Evolutionary conservation across 2,329 filamentous ascomycete genomes (phyloP), one percentile per base, ranked within the genome.

Genomic region (Ophiostoma ulmi): DNA sequence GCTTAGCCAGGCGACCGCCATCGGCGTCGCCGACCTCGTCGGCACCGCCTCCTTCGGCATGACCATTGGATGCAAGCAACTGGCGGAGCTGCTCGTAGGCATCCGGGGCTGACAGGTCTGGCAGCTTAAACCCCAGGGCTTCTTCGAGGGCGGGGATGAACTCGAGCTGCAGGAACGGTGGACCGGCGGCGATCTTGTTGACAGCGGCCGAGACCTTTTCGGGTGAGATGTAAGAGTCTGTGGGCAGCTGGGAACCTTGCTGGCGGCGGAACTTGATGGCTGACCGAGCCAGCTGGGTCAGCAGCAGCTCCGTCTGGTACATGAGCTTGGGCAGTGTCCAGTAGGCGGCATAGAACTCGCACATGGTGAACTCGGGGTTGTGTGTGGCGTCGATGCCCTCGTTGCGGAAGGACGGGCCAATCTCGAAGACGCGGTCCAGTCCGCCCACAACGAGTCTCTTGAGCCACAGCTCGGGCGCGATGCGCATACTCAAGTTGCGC

Each of bases 341-440:
- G 76, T 94, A 96, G 2, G 94, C 90, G 73, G 91, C 90, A 80
- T 99, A 99, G 81, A 97, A 98, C 80, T 99, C 95, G 83, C 94
- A 98, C 72, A 92, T 98, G 64, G 92, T 95, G 80, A 98, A 99
- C 78, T 99, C 95, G 0, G 95, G 94, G 77, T 99, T 99, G 78
- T 99, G 95, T 0, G 93, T 97, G 39, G 86, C 87, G 78, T 97
- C 94, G 48, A 97, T 81, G 79, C 93, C 92, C 81, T 99, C 95
- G 78, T 99, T 99, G 63, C 95, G 88, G 80, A 99, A 99, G 14
- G 89, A 89, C 3, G 92, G 90, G 0, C 95, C 95, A 74, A 99
- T 94, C 80, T 99, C 95, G 77, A 96, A 99, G 36, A 99, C 88
- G 73, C 85, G 89, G 75, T 96, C 91, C 73, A 98, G 88, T 2